Percentiles rank a stretch among this genome's conserved stretches.
These are phyloP conservation scores for Heterobasidion occidentale DNA, from an alignment of 1,284 basidiomycete species.

Conservation along the genomic window DNA sequence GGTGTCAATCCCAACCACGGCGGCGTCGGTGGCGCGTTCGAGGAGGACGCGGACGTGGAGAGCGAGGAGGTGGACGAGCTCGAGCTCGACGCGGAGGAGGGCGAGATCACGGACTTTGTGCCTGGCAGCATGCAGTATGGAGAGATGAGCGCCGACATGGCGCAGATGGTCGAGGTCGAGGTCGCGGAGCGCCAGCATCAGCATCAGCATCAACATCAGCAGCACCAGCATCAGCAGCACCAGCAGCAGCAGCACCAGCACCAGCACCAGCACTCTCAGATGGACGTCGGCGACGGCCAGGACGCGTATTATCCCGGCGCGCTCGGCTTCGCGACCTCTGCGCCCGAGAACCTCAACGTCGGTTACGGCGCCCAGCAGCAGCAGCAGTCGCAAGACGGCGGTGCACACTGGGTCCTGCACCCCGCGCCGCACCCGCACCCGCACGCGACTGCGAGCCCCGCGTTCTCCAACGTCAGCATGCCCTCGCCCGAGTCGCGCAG, in stretches of 20 bases:
- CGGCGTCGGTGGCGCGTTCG: conserved; percentile 13
- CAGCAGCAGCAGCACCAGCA: background rate
- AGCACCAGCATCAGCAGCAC: background rate
- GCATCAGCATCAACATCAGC: background rate
- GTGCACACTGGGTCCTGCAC: conserved; percentile 3
- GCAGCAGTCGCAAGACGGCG: background rate
- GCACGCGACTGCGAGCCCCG: conserved; percentile 4
- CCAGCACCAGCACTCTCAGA: background rate
- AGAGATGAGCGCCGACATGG: conserved; percentile 21
- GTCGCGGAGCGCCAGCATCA: background rate
- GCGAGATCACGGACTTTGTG: conserved; percentile 12
- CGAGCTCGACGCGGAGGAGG: conserved; percentile 18
- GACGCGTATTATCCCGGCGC: background rate
- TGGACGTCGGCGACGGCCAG: background rate
- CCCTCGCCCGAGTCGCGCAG: conserved; percentile 1
- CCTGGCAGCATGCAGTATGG: conserved; percentile 11
- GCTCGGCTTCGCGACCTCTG: background rate
- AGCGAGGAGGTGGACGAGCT: conserved; percentile 19
- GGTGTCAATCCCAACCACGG: background rate
- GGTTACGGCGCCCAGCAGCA: background rate
- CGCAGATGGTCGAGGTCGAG: background rate
- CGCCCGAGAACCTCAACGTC: background rate
- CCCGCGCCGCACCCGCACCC: conserved; percentile 1
- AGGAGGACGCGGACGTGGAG: conserved; percentile 18
- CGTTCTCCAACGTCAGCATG: conserved; percentile 4